Base-by-base conservation (phyloP, 2,329 filamentous ascomycete species). In the Chalaropsis ovoidea region DNA sequence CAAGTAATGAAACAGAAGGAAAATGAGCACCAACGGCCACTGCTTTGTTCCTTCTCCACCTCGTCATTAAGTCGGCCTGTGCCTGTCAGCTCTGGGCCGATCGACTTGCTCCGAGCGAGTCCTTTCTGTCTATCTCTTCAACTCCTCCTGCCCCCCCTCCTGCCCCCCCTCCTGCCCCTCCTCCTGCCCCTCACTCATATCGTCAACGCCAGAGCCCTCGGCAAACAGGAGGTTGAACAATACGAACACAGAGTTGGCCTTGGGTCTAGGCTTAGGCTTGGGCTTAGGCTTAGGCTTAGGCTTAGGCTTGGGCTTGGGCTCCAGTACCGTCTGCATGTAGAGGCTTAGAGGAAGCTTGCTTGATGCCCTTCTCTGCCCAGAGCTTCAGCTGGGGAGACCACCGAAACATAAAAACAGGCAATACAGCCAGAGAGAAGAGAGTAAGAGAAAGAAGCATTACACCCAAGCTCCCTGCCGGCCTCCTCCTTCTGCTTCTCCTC, bases 401-500 rank as follows among this genome's bases (percentile, higher is more conserved):
- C 19, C 13, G 7, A 15, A 19, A 19, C 35, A 62, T 27, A 31
- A 62, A 62, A 52, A 49, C 13, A 27, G 8, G 22, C 19, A 61
- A 61, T 11, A 61, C 4, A 47, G 39, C 3, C 2, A 22, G 45
- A 43, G 5, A 24, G 10, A 61, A 62, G 41, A 64, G 2, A 22
- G 19, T 42, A 8, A 58, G 17, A 56, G 24, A 42, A 45, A 22
- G 22, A 22, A 42, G 19, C 8, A 43, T 17, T 10, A 45, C 15
- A 58, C 54, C 54, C 54, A 58, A 58, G 54, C 54, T 58, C 27
- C 54, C 13, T 45, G n/a, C n/a, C 41, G 42, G 39, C 60, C 39
- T 62, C 60, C 19, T 62, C 60, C 42, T 45, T 58, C 54, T 35
- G 22, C 31, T 63, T 56, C 62, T 63, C 19, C 7, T 62, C 60